phyloP scores from a whole-genome alignment of 345 rosid genomes.

The Brassica carinata region DNA sequence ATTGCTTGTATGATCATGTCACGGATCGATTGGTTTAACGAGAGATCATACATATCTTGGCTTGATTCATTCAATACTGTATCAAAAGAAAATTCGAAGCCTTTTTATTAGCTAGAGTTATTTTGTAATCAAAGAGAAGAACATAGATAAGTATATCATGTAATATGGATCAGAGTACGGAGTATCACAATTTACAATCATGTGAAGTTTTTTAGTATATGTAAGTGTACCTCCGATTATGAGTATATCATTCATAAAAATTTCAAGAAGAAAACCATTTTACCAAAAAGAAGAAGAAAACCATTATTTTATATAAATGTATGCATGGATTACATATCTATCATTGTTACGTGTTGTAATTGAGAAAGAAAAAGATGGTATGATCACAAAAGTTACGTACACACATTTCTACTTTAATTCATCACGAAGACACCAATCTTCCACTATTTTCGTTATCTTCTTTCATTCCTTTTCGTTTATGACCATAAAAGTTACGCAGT shows the following conservation, averaged over 20 bases:
- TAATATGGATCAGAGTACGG: not conserved
- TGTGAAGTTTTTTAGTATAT: not conserved
- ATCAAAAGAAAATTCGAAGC: not conserved
- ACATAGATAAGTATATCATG: not conserved
- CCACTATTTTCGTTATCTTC: conserved; percentile 38
- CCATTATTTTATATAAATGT: not conserved
- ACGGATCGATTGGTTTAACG: conserved; percentile 13
- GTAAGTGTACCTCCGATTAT: not conserved
- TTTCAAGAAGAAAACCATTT: not conserved
- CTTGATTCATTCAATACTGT: not conserved
- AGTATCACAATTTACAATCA: not conserved
- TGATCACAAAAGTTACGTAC: conserved; percentile 37
- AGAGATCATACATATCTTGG: not conserved
- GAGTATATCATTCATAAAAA: not conserved
- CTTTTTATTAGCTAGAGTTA: not conserved
- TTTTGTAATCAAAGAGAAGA: not conserved
- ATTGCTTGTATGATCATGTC: conserved; percentile 26
- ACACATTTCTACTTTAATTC: conserved; percentile 39
- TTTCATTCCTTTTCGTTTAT: conserved; percentile 17
- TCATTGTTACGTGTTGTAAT: conserved; percentile 30
- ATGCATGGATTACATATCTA: conserved; percentile 19
- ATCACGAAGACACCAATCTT: conserved; percentile 38
- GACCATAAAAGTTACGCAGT: conserved; percentile 29
- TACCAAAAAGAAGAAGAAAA: not conserved
- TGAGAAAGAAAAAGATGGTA: conserved; percentile 26